Evolutionary conservation across 129 eudicot species (phyloP).

Genomic region (Artemisia annua): DNA sequence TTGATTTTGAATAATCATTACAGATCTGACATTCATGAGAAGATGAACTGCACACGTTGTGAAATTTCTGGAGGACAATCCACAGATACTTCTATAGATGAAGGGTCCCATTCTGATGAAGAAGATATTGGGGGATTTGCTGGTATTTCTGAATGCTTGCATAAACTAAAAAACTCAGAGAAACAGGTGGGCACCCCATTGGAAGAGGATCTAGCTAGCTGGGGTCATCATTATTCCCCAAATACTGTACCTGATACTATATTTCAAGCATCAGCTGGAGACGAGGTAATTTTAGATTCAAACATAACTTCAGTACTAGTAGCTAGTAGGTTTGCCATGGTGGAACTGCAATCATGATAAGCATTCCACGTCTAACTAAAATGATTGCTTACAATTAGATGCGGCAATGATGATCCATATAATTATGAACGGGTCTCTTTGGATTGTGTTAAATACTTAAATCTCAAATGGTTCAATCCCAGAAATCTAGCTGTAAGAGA

Average conservation of each 20-base stretch:
- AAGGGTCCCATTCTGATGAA: slow-evolving; percentile 39
- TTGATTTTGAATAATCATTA: slow-evolving; percentile 11
- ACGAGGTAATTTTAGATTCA: slow-evolving; percentile 55
- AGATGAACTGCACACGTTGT: slow-evolving; percentile 87
- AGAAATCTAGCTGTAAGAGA: too few species aligned
- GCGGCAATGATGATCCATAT: too few species aligned
- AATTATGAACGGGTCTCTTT: too few species aligned
- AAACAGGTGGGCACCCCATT: slow-evolving; percentile 89
- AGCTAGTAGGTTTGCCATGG: slow-evolving; percentile 6
- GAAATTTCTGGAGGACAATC: slow-evolving; percentile 31
- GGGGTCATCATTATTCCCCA: slow-evolving; percentile 90
- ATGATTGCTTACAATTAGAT: background rate
- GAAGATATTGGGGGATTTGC: slow-evolving; percentile 96
- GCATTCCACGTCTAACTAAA: background rate
- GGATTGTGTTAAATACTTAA: too few species aligned
- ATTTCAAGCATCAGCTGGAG: slow-evolving; percentile 95
- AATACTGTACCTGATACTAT: slow-evolving; percentile 82
- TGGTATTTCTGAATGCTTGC: slow-evolving; percentile 80
- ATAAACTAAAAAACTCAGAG: slow-evolving; percentile 69
- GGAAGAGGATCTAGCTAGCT: slow-evolving; percentile 93
- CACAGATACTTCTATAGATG: slow-evolving; percentile 31
- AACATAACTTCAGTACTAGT: background rate
- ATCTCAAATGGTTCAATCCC: too few species aligned
- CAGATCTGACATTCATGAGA: slow-evolving; percentile 94
- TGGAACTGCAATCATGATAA: background rate